Evolutionary conservation across 169 alveolate genomes (phyloP), one percentile per base, ranked within the genome.

Genomic region (Plasmodium gaboni): DNA sequence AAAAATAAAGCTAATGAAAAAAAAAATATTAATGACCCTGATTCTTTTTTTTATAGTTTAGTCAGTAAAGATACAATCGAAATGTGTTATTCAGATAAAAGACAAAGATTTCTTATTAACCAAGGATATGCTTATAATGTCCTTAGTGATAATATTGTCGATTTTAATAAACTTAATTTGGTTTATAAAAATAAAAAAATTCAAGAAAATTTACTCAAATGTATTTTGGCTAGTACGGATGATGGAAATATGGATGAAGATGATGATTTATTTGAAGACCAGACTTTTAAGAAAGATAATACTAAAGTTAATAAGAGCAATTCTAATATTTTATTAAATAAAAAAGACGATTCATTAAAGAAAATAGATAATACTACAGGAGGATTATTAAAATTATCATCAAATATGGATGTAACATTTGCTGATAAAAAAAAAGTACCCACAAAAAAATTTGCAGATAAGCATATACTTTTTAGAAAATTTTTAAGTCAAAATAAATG

Each of bases 1-100:
- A 98, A 99, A 91, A 96, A 96, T 72, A 95, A 95, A 83, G 88
- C 93, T 6, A 95, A 95, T 71, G 95, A 96, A 57, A 96, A 94
- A 88, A 91, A 93, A 74, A 88, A 87, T 94, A 71, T 73, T 76
- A 44, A 88, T 69, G 94, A 78, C 10, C 94, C 95, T 63, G 98
- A 98, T 91, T 99, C 99, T 12, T 98, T 94, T 90, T 99, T 98
- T 93, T 99, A 98, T 94, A 97, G 99, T 42, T 94, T 99, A 13
- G 99, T 98, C 10, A 95, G 99, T 67, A 98, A 98, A 88, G 99
- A 98, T 87, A 99, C 99, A 17, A 97, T 97, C 71, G 99, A 99
- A 93, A 98, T 98, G 99, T 95, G 94, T 8, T 94, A 93, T 64
- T 98, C 99, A 17, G 98, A 97, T 91, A 98, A 98, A 91, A 92